Base-by-base conservation (phyloP, 1,139 yeast genomes). In the Kodamaea plutei region DNA sequence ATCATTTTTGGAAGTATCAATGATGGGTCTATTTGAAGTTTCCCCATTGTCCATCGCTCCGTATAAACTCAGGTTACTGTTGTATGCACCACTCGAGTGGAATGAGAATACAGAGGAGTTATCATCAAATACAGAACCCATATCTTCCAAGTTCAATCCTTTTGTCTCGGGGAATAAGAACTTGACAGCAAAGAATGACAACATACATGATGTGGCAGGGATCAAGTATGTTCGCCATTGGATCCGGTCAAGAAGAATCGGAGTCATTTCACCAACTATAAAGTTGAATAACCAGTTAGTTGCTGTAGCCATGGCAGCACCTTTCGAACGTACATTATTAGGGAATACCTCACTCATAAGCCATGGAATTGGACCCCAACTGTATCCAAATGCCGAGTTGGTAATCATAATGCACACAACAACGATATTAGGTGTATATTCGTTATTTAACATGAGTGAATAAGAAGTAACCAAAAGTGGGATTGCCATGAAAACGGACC, bases 351-450 rank as follows among this genome's bases (percentile, higher is more conserved):
- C 96, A 28, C 88, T 87, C 60, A 85, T 81, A 46, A 89, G 69
- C 96, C 96, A 88, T 6, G 96, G 95, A 38, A 89, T 80, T 3
- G 96, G 96, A 8, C 96, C 96, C 94, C 95, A 87, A 34, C 84
- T 73, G 46, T 79, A 79, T 8, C 96, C 96, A 58, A 87, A 87
- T 19, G 84, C 84, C 0, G 94, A 85, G 49, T 87, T 89, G 60
- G 80, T 83, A 9, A 84, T 58, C 31, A 88, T 73, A 15, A 88
- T 95, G 47, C 84, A 75, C 1, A 73, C 50, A 2, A 87, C 96
- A 20, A 88, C 95, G 35, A 77, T 55, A 9, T 64, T 65, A 6
- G 95, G 84, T 2, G 95, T 85, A 33, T 69, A 66, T 2, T 68
- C 51, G 26, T 78, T 65, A 47, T 82, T 69, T 30, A 80, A 52